These are phyloP conservation scores for Arthroderma uncinatum DNA, from an alignment of 2,329 filamentous ascomycete species.

Conservation along the genomic window DNA sequence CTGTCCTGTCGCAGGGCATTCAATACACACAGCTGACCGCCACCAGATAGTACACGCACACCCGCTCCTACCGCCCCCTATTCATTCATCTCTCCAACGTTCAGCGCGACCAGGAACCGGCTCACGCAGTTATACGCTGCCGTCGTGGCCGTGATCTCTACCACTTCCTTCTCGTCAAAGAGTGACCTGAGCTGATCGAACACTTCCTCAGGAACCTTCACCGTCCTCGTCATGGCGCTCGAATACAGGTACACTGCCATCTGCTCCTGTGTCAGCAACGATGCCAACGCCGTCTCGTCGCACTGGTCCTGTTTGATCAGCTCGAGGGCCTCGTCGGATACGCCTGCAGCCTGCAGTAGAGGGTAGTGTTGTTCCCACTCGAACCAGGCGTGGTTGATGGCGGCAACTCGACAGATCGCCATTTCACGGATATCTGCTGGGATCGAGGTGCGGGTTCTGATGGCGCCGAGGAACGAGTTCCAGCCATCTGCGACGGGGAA, in stretches of 20 bases:
- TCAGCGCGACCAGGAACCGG: conserved; percentile 68
- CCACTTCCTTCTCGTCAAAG: conserved; percentile 61
- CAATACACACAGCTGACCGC: not conserved
- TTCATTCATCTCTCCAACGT: conserved; percentile 43
- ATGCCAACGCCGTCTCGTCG: conserved; percentile 21
- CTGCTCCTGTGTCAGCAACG: conserved; percentile 46
- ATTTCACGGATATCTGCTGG: conserved; percentile 54
- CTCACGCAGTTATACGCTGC: conserved; percentile 79
- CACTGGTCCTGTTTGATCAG: conserved; percentile 36
- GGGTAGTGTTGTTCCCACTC: conserved; percentile 75
- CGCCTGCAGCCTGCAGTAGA: conserved; percentile 51
- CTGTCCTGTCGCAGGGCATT: not conserved
- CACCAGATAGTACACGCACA: not conserved
- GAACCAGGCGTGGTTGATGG: conserved; percentile 71
- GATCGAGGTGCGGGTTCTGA: conserved; percentile 44
- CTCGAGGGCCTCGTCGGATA: conserved; percentile 38
- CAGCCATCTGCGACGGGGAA: conserved; percentile 48
- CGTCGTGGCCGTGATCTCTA: conserved; percentile 70
- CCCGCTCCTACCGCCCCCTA: not conserved
- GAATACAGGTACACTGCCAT: conserved; percentile 61
- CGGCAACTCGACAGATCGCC: conserved; percentile 69
- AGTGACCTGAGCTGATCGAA: conserved; percentile 51
- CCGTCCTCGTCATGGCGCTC: conserved; percentile 71
- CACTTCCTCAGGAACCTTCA: conserved; percentile 56
- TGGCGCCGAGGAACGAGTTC: conserved; percentile 47